Percentiles rank a stretch among this genome's conserved stretches.
Conservation (phyloP, 1,284 basidiomycete genomes). For the Ceratobasidium sp. region DNA sequence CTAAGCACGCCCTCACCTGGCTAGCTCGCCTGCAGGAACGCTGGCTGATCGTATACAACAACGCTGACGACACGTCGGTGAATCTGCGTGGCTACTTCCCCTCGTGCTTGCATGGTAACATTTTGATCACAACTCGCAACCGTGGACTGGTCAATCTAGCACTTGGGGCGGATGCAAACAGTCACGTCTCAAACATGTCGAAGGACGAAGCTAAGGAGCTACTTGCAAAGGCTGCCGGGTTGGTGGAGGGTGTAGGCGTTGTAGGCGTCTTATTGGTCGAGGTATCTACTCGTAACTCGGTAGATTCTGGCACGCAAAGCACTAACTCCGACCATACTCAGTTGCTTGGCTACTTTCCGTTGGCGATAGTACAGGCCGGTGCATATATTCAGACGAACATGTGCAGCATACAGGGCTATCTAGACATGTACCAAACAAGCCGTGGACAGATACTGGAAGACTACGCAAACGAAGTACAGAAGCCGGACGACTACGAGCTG, state of each 20-base stretch:
- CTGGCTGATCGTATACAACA: background rate
- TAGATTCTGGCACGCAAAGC: no score
- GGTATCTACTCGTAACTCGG: no score
- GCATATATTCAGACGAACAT: slow-evolving; percentile 24
- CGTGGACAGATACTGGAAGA: slow-evolving; percentile 3
- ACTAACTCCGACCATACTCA: background rate
- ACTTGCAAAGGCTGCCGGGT: background rate
- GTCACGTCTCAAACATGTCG: no score
- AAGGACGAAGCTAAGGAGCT: background rate
- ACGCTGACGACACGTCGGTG: background rate
- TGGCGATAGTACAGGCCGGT: slow-evolving; percentile 33
- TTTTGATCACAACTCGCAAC: slow-evolving; percentile 7
- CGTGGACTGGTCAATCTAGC: background rate
- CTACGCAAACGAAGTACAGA: background rate
- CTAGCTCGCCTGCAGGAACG: background rate
- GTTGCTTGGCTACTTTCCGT: slow-evolving; percentile 17
- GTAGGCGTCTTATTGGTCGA: no score
- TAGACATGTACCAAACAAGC: slow-evolving; percentile 11
- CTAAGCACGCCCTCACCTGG: background rate
- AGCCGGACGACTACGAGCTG: slow-evolving; percentile 3
- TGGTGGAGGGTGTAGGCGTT: no score
- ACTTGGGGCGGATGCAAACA: no score
- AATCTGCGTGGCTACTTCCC: slow-evolving; percentile 7
- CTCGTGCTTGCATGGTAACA: background rate
- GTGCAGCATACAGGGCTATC: background rate